Conservation (phyloP, 495 filamentous ascomycete species). For the Hypoxylon subgilvum region DNA sequence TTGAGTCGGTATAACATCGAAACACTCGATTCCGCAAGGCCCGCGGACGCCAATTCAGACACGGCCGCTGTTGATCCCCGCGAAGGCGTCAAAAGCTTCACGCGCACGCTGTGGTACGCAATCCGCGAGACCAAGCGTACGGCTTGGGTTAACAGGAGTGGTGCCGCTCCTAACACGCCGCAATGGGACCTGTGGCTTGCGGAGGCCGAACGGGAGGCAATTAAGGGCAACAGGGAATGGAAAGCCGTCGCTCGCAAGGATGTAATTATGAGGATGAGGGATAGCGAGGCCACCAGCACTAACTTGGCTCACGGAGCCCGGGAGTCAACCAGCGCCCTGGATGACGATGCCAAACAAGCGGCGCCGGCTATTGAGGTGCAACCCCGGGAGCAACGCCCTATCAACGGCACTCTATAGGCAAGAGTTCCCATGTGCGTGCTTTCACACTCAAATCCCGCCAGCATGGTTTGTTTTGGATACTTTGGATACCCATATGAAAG, state of each 20-base stretch:
- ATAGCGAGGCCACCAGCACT: conserved; percentile 23
- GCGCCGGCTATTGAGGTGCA: conserved; percentile 42
- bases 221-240: conserved; percentile 46
- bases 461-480: conserved; percentile 14
- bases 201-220: conserved; percentile 52
- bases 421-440: not conserved
- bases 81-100: conserved; percentile 53
- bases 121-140: conserved; percentile 57
- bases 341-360: conserved; percentile 41
- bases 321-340: conserved; percentile 2
- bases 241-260: conserved; percentile 56
- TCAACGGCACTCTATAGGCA: conserved; percentile 33
- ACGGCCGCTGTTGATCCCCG: conserved; percentile 32
- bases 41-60: conserved; percentile 41
- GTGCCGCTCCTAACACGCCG: conserved; percentile 55
- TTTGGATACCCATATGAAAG: conserved; percentile 21
- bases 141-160: conserved; percentile 55
- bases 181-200: conserved; percentile 61
- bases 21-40: conserved; percentile 48
- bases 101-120: conserved; percentile 62
- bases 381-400: conserved; percentile 6
- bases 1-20: conserved; percentile 49
- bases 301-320: not conserved
- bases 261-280: conserved; percentile 51
- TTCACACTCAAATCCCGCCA: not conserved